A percentile compares a stretch with the other conserved stretches of the same genome.
Evolutionary conservation across 2,329 filamentous ascomycete genomes (phyloP).

Genomic region (Botrytis squamosa): DNA sequence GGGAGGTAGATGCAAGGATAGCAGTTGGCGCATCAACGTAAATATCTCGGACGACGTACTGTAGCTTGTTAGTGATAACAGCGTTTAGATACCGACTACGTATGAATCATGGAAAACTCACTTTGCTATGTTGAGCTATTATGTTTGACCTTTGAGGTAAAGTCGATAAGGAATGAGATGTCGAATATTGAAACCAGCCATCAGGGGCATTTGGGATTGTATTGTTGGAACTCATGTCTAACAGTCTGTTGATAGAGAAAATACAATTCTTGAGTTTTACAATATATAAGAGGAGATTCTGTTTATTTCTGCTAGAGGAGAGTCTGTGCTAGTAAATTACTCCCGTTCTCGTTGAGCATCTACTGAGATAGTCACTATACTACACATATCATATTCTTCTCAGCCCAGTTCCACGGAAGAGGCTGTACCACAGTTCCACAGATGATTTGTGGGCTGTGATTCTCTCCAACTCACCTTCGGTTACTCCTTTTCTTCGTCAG

Average conservation of each 20-base stretch:
- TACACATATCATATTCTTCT: neutral
- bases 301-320: neutral
- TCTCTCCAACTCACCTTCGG: no score
- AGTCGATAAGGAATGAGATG: neutral
- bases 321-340: neutral
- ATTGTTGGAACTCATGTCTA: neutral
- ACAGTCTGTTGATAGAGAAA: neutral
- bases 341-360: neutral
- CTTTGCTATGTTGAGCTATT: neutral
- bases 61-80: neutral
- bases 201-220: neutral
- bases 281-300: neutral
- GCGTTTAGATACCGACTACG: neutral
- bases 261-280: neutral
- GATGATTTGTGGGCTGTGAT: no score
- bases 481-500: no score
- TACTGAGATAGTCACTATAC: no score
- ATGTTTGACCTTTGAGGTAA: neutral
- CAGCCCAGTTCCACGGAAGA: no score
- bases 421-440: no score
- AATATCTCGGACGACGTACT: conserved; percentile 1
- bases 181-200: neutral
- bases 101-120: neutral
- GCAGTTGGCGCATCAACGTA: conserved; percentile 1
- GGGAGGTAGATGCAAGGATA: neutral